Percentiles rank a stretch among this genome's conserved stretches.
These are phyloP conservation scores for Salix koriyanagi DNA, from an alignment of 345 rosid species.

Conservation along the genomic window DNA sequence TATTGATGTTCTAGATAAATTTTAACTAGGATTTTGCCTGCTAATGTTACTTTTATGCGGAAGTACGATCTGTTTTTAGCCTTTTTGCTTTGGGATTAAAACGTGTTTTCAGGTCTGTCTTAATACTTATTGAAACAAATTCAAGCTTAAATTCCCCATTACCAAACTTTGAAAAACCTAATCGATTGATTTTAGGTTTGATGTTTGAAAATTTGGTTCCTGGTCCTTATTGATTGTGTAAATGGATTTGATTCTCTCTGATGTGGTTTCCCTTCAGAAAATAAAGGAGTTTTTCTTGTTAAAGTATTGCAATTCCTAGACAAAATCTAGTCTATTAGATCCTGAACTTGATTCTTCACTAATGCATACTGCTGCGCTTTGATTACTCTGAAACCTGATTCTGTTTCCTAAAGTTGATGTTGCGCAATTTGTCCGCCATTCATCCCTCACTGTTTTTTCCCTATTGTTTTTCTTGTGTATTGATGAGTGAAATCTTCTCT, in stretches of 20 bases:
- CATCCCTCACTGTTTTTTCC: background rate
- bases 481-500: background rate
- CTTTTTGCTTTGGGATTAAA: background rate
- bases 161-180: background rate
- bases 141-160: background rate
- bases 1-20: background rate
- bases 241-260: background rate
- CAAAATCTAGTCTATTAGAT: background rate
- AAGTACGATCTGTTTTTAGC: background rate
- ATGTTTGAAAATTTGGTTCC: background rate
- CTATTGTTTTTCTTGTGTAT: background rate
- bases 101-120: background rate
- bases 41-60: background rate
- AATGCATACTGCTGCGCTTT: background rate
- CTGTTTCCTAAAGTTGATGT: background rate
- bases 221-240: background rate
- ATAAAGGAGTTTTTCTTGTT: background rate
- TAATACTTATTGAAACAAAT: background rate
- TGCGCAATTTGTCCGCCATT: background rate
- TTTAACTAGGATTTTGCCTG: background rate
- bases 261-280: background rate
- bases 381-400: background rate
- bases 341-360: constrained; percentile 6
- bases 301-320: background rate
- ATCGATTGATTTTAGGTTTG: background rate